Conservation (phyloP, 768 basidiomycete species). For the Kwoniella mangroviensis region DNA sequence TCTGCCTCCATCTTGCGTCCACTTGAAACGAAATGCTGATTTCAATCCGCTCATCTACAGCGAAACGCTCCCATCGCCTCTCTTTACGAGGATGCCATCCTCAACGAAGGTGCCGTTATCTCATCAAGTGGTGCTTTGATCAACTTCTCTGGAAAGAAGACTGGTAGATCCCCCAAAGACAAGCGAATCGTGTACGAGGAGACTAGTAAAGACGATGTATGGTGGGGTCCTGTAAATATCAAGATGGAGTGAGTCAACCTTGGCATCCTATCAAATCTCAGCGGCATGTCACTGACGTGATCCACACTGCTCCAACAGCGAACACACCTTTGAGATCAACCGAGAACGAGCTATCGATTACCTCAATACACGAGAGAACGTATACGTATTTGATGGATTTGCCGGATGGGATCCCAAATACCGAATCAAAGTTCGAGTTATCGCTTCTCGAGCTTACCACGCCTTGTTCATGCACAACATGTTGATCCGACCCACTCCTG, state of each 20-base stretch:
- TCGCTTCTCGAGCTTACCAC: conserved; percentile 97
- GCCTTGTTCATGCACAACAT: conserved; percentile 99
- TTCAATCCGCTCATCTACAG: conserved; percentile 16
- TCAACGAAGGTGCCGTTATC: conserved; percentile 98
- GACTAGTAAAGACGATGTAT: conserved; percentile 92
- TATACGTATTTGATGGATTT: conserved; percentile 95
- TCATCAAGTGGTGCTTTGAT: conserved; percentile 94
- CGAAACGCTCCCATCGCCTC: conserved; percentile 64
- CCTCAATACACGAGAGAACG: conserved; percentile 95
- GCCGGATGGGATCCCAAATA: conserved; percentile 99
- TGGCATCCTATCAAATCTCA: conserved; percentile 45
- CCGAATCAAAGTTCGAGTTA: conserved; percentile 99
- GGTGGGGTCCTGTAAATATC: conserved; percentile 99
- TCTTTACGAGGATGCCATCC: conserved; percentile 96
- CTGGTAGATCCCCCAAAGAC: conserved; percentile 95
- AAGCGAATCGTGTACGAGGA: conserved; percentile 99
- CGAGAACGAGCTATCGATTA: conserved; percentile 99
- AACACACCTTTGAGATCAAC: conserved; percentile 96
- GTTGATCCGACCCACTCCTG: conserved; percentile 96
- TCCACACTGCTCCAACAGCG: conserved; percentile 28
- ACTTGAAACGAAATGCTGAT: not conserved
- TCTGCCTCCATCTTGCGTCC: not conserved
- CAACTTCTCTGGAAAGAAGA: conserved; percentile 99
- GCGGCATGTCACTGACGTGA: no score
- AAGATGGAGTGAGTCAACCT: conserved; percentile 75